Percentiles rank a stretch among this genome's conserved stretches.
Evolutionary conservation across 208 protist genomes (phyloP).

Genomic region (Acanthamoeba lenticulata): DNA sequence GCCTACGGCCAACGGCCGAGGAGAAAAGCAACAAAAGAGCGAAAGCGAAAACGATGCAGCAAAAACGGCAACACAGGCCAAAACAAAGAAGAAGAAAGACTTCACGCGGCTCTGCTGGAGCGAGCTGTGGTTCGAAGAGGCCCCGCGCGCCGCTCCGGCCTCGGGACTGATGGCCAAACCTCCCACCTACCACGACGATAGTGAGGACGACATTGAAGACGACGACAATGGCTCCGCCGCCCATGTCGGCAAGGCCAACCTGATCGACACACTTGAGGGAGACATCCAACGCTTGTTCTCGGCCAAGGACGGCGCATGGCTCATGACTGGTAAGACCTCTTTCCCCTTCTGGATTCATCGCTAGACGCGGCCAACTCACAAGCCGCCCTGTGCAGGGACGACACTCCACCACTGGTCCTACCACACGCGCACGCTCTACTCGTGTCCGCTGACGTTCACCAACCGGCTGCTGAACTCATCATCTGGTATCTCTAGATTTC

Average conservation of each 20-base stretch:
- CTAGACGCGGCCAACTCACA: not conserved
- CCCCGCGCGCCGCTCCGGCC: not conserved
- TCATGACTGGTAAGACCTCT: not conserved
- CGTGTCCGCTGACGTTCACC: not conserved
- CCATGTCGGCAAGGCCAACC: constrained; percentile 9
- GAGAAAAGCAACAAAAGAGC: not conserved
- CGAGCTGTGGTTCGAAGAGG: constrained; percentile 38
- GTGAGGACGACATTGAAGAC: not conserved
- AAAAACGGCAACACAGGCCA: not conserved
- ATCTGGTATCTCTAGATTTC: too few species aligned
- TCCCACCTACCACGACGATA: not conserved
- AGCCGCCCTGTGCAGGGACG: too few species aligned
- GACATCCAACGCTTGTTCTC: not conserved
- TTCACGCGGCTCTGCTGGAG: not conserved
- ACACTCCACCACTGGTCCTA: not conserved
- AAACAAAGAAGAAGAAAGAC: not conserved
- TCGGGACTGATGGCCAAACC: not conserved
- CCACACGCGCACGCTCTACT: not conserved
- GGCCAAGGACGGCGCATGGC: not conserved
- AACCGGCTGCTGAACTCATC: not conserved
- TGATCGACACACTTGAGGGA: not conserved
- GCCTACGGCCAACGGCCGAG: not conserved
- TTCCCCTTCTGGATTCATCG: not conserved
- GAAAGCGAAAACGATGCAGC: not conserved
- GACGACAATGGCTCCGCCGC: not conserved